Evolutionary conservation across 2,329 filamentous ascomycete genomes (phyloP), one percentile per base, ranked within the genome.

Genomic region (Cladophialophora immunda): DNA sequence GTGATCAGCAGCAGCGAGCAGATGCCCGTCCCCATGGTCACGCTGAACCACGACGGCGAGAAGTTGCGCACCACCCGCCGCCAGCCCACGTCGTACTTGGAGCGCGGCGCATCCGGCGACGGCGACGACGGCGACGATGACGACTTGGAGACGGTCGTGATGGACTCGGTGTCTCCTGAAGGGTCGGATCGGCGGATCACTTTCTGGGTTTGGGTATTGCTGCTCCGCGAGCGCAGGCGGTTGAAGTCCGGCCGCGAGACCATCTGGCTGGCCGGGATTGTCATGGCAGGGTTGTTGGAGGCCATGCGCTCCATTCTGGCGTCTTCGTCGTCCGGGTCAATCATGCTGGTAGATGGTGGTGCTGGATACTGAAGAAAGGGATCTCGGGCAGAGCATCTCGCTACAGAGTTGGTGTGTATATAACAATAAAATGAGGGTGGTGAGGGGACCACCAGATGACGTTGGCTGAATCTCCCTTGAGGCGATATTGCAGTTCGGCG

Each of bases 21-120:
- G 45, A 92, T 86, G 22, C 89, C 90, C 0, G 89, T 92, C 30
- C 89, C 89, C 89, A 92, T 88, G 52, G 82, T 87, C 34, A 85
- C 82, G 2, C 84, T 80, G 73, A 88, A 88, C 86, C 87, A 82
- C 9, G 76, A 91, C 7, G 78, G 78, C 0, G 77, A 78, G 58
- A 80, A 79, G 58, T 79, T 78, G 19, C 77, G 76, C n/a, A 79
- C 75, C 8, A 80, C 68, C 53, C 73, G 69, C 19, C 78, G 74
- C 78, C 77, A 80, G 19, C 78, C 78, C 9, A 71, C 62, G 27
- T 80, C 76, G 68, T 78, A 74, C 66, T 78, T 77, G 13, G 83
- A 65, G n/a, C 56, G 61, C 27, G 53, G 19, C 3, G 52, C 11
- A 3, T 22, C 30, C 9, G 50, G 25, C 15, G 34, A n/a, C 17